Evolutionary conservation across 1,139 yeast genomes (phyloP), one percentile per base, ranked within the genome.

Genomic region (Hanseniaspora uvarum): DNA sequence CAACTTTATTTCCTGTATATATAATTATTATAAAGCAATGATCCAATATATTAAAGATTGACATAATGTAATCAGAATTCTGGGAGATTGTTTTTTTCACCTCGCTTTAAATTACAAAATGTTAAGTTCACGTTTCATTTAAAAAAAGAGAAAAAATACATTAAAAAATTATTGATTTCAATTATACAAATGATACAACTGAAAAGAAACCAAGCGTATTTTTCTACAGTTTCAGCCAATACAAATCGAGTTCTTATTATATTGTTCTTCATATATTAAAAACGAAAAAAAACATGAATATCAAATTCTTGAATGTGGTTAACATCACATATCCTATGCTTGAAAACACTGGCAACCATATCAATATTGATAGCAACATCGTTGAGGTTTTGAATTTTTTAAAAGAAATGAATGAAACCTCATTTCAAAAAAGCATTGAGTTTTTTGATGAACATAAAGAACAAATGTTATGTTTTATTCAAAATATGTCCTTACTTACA

Each of bases 261-360:
- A n/a, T n/a, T n/a, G n/a, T n/a, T n/a, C n/a, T n/a, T n/a, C 34
- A 2, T 14, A 31, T 1, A 11, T 31, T 31, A 7, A 31, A 8
- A 12, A 31, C 14, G 2, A 7, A n/a, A 1, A 24, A 28, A 39
- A 12, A 24, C 18, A 21, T 23, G 46, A 51, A 44, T 23, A 23
- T n/a, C n/a, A 48, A 37, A 5, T n/a, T 31, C 11, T n/a, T 24
- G 19, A n/a, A 43, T 19, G 26, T 26, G 26, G 18, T 33, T 10
- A 34, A 36, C 5, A 24, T 5, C 5, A 16, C 16, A 11, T 36
- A 30, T 43, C 26, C 21, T 23, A 34, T 23, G 23, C 24, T 31
- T 36, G 41, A 30, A 14, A 14, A 33, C 5, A 16, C 57, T 58
- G 18, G 50, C 53, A 19, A 55, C 57, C 54, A 58, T 49, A 34